A percentile compares a stretch with the other conserved stretches of the same genome.
Conservation (phyloP, 768 basidiomycete species). For the Boletellus ananas region DNA sequence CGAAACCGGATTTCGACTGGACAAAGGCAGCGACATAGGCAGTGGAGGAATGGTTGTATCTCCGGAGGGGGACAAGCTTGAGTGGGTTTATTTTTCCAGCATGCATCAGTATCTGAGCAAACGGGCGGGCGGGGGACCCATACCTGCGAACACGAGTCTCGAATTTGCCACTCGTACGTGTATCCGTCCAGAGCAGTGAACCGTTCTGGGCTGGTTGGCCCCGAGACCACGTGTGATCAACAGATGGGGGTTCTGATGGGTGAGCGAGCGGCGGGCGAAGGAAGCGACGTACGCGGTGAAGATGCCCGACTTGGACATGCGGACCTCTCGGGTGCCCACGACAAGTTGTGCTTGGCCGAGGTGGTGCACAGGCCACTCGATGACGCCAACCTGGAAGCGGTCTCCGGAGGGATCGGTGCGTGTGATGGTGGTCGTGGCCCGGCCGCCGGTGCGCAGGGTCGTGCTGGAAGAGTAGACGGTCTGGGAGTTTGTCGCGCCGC, state of each 20-base stretch:
- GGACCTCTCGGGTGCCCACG: slow-evolving; percentile 25
- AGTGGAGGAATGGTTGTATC: background rate
- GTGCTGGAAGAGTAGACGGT: slow-evolving; percentile 21
- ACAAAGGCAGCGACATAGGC: slow-evolving; percentile 30
- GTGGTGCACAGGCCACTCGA: slow-evolving; percentile 25
- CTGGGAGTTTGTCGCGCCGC: background rate
- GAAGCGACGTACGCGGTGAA: slow-evolving; percentile 19
- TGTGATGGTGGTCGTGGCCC: slow-evolving; percentile 24
- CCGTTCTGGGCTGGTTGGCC: slow-evolving; percentile 20
- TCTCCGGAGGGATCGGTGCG: slow-evolving; percentile 19
- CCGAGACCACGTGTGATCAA: no score
- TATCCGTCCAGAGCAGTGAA: slow-evolving; percentile 21
- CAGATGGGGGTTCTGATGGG: background rate
- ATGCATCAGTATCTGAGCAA: background rate
- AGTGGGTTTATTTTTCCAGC: background rate
- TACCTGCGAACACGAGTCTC: slow-evolving; percentile 20
- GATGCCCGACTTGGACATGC: slow-evolving; percentile 20
- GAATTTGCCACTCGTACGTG: slow-evolving; percentile 30
- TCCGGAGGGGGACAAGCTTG: slow-evolving; percentile 26
- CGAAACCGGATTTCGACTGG: slow-evolving; percentile 12
- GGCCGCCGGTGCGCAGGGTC: slow-evolving; percentile 6
- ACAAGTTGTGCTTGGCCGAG: slow-evolving; percentile 11
- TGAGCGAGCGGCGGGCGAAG: background rate
- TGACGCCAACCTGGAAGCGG: slow-evolving; percentile 25
- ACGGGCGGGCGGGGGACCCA: background rate